Base-by-base conservation (phyloP, 306 rosid species). In the Senna tora region DNA sequence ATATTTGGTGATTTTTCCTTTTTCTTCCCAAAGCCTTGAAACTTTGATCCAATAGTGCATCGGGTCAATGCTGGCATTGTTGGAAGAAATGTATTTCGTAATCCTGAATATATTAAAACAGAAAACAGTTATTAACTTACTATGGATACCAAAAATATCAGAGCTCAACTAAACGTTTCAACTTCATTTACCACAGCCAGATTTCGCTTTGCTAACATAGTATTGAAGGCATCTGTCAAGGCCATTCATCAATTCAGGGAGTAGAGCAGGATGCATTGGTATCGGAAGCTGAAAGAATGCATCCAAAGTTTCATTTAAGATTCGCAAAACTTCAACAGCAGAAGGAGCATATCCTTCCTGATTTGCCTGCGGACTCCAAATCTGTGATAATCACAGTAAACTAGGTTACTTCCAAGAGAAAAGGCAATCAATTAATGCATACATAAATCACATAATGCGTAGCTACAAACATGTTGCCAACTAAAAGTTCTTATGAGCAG, bases 21-120 rank as follows among this genome's bases (percentile, higher is more conserved):
- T 73, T 94, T 94, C 92, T 91, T 94, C 80, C 99, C 99, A 85
- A 94, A 94, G 17, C 95, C 95, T 81, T 89, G 95, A 80, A 91
- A 91, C 77, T 91, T 94, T 63, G 99, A 91, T 67, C 84, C 97
- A 25, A 81, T 81, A 21, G 89, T 82, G 69, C 97, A 91, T 82
- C 99, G 87, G 72, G 99, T 94, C 86, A 94, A 75, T 61, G 96
- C 88, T 4, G 97, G 99, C 95, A 91, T 73, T 50, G 96, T 88
- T 61, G 99, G 99, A 88, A 89, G 57, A 80, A 83, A 94, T 13
- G 89, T 75, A 83, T 80, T 87, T 62, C 95, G 86, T 14, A 93
- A 84, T 82, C 99, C 99, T 94, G 90, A 65, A 36, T 38, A 71
- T 34, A 72, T 75, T 30, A 68, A 64, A 80, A 81, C 55, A 74